phyloP scores from a whole-genome alignment of 306 rosid species.

The Cucumis sativus region Cucumber_9930_V3 NC_026660.2:13873501-13874000 shows the following conservation, averaged over 20 bases:
- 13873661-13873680: background rate
- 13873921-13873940: background rate
- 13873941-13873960: too few species aligned
- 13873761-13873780: background rate
- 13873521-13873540: background rate
- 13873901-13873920: background rate
- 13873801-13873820: background rate
- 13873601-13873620: background rate
- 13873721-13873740: background rate
- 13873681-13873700: background rate
- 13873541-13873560: background rate
- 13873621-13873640: background rate
- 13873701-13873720: background rate
- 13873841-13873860: background rate
- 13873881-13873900: background rate
- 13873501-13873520: background rate
- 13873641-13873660: background rate
- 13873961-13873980: background rate
- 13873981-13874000: slow-evolving; percentile 55
- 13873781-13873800: background rate
- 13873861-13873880: background rate
- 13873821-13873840: background rate
- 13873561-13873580: background rate
- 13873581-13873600: background rate
- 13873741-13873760: background rate